Base-by-base conservation (phyloP, 169 alveolate species). In the Plasmodium cynomolgi region DNA sequence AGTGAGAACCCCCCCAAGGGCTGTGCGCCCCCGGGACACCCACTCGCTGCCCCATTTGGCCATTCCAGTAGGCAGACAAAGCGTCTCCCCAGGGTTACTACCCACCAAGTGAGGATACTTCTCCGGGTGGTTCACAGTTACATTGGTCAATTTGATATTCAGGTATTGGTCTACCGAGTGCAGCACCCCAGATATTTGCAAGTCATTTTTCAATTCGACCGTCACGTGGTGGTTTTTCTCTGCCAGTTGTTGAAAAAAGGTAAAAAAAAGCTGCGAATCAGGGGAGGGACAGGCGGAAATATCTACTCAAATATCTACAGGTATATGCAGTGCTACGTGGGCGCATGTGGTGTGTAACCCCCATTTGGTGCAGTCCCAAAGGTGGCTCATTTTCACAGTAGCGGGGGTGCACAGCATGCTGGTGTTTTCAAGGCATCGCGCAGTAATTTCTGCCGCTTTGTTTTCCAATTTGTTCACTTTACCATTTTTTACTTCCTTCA, bases 181-280 rank as follows among this genome's bases (percentile, higher is more conserved):
- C 82, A 99, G 93, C 7, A 97, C 97, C 9, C 99, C 99, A 26
- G 98, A 93, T 54, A 98, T 96, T 92, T 98, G 98, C 37, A 98
- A 93, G 80, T 98, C 99, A 84, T 98, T 98, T 93, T 98, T 98
- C 56, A 98, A 95, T 93, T 98, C 99, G 15, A 98, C 97, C 8
- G 99, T 98, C 13, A 98, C 98, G 77, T 96, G 97, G 37, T 97
- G 98, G 62, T 96, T 93, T 83, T 97, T 96, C 95, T 98, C 99
- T 84, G 98, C 98, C 84, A 98, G 95, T 44, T 97, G 98, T 96
- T 97, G 99, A 83, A 98, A 97, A 95, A 97, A 98, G 84, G 97
- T 94, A 93, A 97, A 97, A 95, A 98, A 98, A 56, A 98, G 95
- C 99, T 97, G 84, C 58, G 86, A 37, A 31, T 13, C 33, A 71